Conservation (phyloP, 208 protist genomes). For the Strigomonas culicis region DNA sequence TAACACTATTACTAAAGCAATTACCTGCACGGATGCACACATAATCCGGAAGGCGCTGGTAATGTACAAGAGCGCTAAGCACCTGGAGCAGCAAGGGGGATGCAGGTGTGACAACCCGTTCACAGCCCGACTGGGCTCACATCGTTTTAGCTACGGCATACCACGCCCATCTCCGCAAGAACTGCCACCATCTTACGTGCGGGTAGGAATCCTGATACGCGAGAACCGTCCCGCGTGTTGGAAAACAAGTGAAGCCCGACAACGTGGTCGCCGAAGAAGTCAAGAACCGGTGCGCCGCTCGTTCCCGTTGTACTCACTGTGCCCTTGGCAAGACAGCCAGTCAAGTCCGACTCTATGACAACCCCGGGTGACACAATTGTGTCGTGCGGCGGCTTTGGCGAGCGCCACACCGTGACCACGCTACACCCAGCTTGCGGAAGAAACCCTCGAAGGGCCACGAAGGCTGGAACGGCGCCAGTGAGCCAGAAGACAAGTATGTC, state of each 20-base stretch:
- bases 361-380: conserved; percentile 73
- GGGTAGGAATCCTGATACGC: conserved; percentile 74
- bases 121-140: no score
- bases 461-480: conserved; percentile 21
- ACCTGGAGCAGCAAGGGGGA: no score
- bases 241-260: conserved; percentile 83
- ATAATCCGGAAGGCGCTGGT: no score
- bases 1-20: no score
- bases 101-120: no score
- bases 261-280: conserved; percentile 71
- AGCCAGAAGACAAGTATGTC: conserved; percentile 81
- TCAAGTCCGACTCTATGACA: conserved; percentile 53
- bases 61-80: no score
- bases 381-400: conserved; percentile 71
- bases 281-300: conserved; percentile 79
- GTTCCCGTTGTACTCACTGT: conserved; percentile 80
- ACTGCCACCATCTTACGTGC: conserved; percentile 66
- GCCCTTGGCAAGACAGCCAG: conserved; percentile 52
- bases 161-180: conserved; percentile 68
- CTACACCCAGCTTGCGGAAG: conserved; percentile 43
- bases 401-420: conserved; percentile 77
- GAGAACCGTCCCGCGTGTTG: conserved; percentile 74
- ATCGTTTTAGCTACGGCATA: conserved; percentile 17
- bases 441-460: conserved; percentile 50
- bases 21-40: neutral